phyloP scores from a whole-genome alignment of 805 yeast genomes.

The Saccharomyces kudriavzevii region DNA sequence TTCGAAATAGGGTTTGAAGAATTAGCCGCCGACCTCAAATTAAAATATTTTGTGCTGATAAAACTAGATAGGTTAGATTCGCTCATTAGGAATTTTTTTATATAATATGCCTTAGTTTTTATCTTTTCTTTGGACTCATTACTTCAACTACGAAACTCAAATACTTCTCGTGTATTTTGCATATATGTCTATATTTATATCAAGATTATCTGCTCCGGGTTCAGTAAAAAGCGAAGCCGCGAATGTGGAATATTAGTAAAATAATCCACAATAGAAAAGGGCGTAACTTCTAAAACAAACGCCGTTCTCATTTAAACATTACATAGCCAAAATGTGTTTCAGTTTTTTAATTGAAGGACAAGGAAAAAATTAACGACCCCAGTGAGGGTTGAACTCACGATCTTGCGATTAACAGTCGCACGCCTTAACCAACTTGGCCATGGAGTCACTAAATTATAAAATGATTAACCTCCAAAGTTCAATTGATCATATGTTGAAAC shows the following conservation, averaged over 20 bases:
- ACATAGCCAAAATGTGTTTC: too few relatives aligned
- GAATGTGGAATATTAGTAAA: neutral
- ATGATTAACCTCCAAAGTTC: too few relatives aligned
- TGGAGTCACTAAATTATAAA: constrained; percentile 32
- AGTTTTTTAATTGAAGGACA: too few relatives aligned
- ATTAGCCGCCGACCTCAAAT: constrained; percentile 7
- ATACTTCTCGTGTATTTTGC: neutral
- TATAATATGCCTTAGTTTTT: neutral
- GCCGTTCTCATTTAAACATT: too few relatives aligned
- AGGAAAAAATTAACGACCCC: constrained; percentile 38
- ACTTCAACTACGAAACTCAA: neutral
- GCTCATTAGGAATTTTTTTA: constrained; percentile 3
- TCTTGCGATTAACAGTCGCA: constrained; percentile 60
- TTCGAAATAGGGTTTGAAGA: constrained; percentile 1
- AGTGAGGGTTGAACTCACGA: constrained; percentile 55
- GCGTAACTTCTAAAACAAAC: too few relatives aligned
- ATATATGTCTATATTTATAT: neutral
- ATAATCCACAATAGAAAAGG: too few relatives aligned
- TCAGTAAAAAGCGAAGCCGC: neutral
- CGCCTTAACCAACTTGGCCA: constrained; percentile 59
- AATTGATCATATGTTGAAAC: too few relatives aligned
- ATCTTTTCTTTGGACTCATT: neutral
- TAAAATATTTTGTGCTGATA: constrained; percentile 8
- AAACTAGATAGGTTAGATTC: constrained; percentile 12
- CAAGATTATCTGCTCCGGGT: neutral